Conservation (phyloP, 805 yeast genomes). For the Kazachstania psychrophila region DNA sequence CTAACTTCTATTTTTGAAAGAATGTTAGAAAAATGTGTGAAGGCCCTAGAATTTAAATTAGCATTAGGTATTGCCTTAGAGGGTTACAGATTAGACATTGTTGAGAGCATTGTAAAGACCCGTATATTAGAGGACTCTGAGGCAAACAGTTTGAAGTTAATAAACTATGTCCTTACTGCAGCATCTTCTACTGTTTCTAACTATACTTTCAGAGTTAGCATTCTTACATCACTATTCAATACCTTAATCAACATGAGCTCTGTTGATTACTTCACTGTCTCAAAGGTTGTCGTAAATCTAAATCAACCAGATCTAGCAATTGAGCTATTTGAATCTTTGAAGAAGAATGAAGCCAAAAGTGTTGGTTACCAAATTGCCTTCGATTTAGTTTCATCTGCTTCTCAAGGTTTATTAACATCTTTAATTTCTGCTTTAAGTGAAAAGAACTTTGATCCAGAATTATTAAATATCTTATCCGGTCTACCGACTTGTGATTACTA, state of each 20-base stretch:
- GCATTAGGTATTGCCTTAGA: conserved; percentile 90
- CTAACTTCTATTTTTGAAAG: conserved; percentile 66
- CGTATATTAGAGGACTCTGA: conserved; percentile 36
- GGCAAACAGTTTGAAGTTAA: conserved; percentile 44
- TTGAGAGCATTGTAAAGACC: conserved; percentile 45
- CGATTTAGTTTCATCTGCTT: conserved; percentile 83
- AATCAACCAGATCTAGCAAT: conserved; percentile 68
- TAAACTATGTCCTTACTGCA: conserved; percentile 68
- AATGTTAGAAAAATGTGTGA: conserved; percentile 76
- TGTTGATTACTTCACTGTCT: conserved; percentile 76
- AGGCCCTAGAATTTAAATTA: conserved; percentile 59
- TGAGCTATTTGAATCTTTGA: conserved; percentile 51
- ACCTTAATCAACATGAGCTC: conserved; percentile 47
- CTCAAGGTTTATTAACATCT: conserved; percentile 73
- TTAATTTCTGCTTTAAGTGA: conserved; percentile 37
- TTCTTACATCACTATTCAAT: conserved; percentile 53
- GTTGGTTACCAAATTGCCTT: conserved; percentile 90
- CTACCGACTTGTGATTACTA: conserved; percentile 90
- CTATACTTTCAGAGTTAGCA: conserved; percentile 55
- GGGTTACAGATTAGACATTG: conserved; percentile 75
- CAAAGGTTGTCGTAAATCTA: conserved; percentile 81
- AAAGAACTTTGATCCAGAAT: conserved; percentile 31
- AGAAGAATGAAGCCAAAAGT: conserved; percentile 36
- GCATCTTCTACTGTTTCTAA: conserved; percentile 58
- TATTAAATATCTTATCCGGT: conserved; percentile 73